These are phyloP conservation scores for Zygosaccharomyces sapae DNA, from an alignment of 1,139 yeast species.

Conservation along the genomic window DNA sequence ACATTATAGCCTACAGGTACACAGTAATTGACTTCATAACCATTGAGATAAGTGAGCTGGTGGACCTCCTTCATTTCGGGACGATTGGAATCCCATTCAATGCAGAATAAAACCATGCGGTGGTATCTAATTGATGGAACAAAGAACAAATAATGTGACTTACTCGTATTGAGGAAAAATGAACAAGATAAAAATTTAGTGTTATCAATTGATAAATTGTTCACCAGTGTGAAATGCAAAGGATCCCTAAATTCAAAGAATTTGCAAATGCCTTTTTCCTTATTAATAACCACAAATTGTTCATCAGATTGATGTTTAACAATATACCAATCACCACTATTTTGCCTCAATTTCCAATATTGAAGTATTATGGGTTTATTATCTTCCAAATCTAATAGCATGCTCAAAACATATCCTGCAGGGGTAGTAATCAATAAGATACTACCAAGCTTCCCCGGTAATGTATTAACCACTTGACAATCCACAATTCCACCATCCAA, in stretches of 20 bases:
- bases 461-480: constrained; percentile 11
- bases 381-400: constrained; percentile 11
- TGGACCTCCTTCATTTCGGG: constrained; percentile 24
- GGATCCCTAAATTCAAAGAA: constrained; percentile 21
- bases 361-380: constrained; percentile 14
- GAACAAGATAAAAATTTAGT: constrained; percentile 16
- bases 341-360: constrained; percentile 18
- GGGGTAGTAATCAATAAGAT: constrained; percentile 16
- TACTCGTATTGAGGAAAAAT: constrained; percentile 15
- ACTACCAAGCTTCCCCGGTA: constrained; percentile 8
- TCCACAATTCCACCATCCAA: constrained; percentile 10
- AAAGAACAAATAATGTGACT: constrained; percentile 19
- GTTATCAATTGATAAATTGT: constrained; percentile 23
- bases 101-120: constrained; percentile 23
- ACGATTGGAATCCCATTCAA: constrained; percentile 24
- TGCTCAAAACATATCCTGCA: constrained; percentile 19
- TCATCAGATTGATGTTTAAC: constrained; percentile 12
- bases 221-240: constrained; percentile 20
- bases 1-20: constrained; percentile 23
- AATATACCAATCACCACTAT: constrained; percentile 22
- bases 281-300: constrained; percentile 22
- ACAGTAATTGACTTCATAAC: constrained; percentile 17
- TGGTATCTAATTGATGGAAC: constrained; percentile 18
- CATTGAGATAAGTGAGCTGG: constrained; percentile 23
- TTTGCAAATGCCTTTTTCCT: constrained; percentile 17